These are phyloP conservation scores for Larix kaempferi DNA, from an alignment of 75 land plant genomes.

Conservation along the genomic window DNA sequence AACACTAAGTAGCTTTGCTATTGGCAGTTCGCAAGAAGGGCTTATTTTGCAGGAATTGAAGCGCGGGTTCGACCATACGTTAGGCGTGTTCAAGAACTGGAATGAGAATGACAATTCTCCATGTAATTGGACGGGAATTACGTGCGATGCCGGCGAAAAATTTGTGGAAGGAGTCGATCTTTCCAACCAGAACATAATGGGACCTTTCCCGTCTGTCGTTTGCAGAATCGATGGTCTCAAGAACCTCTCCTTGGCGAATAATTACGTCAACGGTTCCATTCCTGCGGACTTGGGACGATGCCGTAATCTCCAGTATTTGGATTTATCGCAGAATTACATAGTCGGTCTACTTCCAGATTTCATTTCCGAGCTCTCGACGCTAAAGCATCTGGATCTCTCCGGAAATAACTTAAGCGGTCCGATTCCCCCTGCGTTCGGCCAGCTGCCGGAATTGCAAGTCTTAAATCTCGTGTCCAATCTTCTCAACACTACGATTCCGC, in stretches of 20 bases:
- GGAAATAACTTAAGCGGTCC: constrained; percentile 62
- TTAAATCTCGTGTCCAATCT: constrained; percentile 35
- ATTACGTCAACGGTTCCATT: constrained; percentile 58
- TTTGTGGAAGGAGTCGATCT: constrained; percentile 54
- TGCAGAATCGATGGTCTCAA: constrained; percentile 46
- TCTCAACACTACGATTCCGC: constrained; percentile 36
- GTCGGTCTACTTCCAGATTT: constrained; percentile 42
- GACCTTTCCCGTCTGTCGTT: constrained; percentile 50
- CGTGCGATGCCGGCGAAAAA: constrained; percentile 34
- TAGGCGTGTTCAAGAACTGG: too few relatives aligned
- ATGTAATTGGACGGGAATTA: constrained; percentile 72
- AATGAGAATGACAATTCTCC: too few relatives aligned
- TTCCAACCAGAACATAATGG: constrained; percentile 36
- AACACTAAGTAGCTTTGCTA: too few relatives aligned
- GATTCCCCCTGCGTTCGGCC: constrained; percentile 29
- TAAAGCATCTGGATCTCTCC: constrained; percentile 53
- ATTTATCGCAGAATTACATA: constrained; percentile 49
- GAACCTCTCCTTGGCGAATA: constrained; percentile 48
- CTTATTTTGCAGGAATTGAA: too few relatives aligned
- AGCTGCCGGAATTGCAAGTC: constrained; percentile 22
- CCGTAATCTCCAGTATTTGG: constrained; percentile 37
- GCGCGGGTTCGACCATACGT: too few relatives aligned
- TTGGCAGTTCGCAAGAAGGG: too few relatives aligned
- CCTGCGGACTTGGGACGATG: constrained; percentile 34
- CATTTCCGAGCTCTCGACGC: constrained; percentile 29